These are phyloP conservation scores for Picea mariana DNA, from an alignment of 83 land plant species.

Conservation along the genomic window DNA sequence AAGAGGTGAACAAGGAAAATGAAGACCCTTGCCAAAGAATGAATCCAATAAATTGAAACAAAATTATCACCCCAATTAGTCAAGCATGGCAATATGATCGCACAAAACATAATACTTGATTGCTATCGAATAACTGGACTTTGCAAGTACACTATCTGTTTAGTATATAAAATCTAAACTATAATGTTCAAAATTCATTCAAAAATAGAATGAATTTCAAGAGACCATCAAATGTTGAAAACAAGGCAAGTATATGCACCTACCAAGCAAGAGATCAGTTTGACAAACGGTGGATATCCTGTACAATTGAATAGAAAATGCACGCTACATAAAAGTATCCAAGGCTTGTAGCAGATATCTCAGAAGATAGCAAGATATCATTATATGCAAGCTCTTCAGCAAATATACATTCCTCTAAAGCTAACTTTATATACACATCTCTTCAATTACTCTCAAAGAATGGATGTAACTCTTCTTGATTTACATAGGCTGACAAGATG, in stretches of 20 bases:
- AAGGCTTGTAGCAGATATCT: background rate
- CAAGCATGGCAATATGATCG: no score
- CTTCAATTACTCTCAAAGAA: background rate
- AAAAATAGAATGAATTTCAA: background rate
- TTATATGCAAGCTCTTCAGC: background rate
- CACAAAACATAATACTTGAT: no score
- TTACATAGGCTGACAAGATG: background rate
- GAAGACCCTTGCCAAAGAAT: no score
- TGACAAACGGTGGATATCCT: background rate
- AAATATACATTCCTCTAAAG: background rate
- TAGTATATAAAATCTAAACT: no score
- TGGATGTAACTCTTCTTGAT: background rate
- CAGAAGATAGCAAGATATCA: background rate
- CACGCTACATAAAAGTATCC: background rate
- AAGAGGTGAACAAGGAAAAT: no score
- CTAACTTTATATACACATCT: background rate
- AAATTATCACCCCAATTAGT: no score
- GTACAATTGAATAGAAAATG: background rate
- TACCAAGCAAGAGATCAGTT: background rate
- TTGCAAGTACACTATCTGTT: no score
- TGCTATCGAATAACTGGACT: no score
- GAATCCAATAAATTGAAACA: no score
- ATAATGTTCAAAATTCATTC: background rate
- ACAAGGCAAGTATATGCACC: background rate
- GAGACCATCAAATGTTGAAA: slow-evolving; percentile 4